A percentile compares a stretch with the other conserved stretches of the same genome.
Evolutionary conservation across 1,284 basidiomycete species (phyloP).

Genomic region (Fomitopsis pinicola): DNA sequence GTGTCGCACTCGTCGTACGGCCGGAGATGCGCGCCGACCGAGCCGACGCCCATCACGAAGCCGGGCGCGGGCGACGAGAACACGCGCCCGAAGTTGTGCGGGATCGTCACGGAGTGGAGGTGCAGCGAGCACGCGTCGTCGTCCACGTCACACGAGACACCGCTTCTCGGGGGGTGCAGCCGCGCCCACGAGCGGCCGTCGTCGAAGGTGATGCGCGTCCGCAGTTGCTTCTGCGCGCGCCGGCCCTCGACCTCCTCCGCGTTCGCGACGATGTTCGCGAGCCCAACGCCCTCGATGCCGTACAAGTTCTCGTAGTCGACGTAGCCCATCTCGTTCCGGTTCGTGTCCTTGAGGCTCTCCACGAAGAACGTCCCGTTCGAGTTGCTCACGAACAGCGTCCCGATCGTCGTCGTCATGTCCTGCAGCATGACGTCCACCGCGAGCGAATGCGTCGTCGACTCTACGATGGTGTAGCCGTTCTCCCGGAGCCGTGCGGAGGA

Average conservation of each 20-base stretch:
- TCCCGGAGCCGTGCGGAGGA: slow-evolving; percentile 74
- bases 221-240: slow-evolving; percentile 61
- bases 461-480: slow-evolving; percentile 95
- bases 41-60: slow-evolving; percentile 93
- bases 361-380: slow-evolving; percentile 95
- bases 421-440: slow-evolving; percentile 90
- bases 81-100: slow-evolving; percentile 90
- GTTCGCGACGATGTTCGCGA: slow-evolving; percentile 87
- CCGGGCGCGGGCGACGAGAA: slow-evolving; percentile 96
- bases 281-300: slow-evolving; percentile 90
- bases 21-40: slow-evolving; percentile 67
- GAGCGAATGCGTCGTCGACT: slow-evolving; percentile 88
- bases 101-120: slow-evolving; percentile 85
- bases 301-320: slow-evolving; percentile 94
- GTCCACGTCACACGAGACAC: slow-evolving; percentile 57
- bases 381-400: slow-evolving; percentile 93
- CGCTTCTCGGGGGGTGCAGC: slow-evolving; percentile 60
- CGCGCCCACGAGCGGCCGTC: slow-evolving; percentile 84
- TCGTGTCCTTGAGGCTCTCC: slow-evolving; percentile 87
- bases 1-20: slow-evolving; percentile 92
- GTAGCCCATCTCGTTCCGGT: slow-evolving; percentile 82
- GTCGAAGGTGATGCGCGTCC: slow-evolving; percentile 84
- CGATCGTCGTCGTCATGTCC: slow-evolving; percentile 63
- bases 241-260: slow-evolving; percentile 75
- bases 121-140: slow-evolving; percentile 80